A percentile compares a stretch with the other conserved stretches of the same genome.
Conservation (phyloP, 2,329 filamentous ascomycete species). For the Echinosphaeria canescens region DNA sequence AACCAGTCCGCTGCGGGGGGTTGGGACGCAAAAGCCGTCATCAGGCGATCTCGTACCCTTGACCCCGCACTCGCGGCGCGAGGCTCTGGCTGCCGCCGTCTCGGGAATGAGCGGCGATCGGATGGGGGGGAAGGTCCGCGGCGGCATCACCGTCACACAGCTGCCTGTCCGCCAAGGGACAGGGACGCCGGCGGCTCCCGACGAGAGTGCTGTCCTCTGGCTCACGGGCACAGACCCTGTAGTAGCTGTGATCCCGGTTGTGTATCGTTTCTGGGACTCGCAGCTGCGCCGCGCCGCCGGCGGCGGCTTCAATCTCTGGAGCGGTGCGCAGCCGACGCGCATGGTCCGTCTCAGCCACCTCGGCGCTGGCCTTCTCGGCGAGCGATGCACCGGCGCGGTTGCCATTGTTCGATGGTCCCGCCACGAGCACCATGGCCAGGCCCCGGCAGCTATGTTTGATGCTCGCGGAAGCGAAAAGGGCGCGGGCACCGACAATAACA, state of each 20-base stretch:
- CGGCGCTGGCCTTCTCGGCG: constrained; percentile 28
- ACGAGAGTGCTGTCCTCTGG: constrained; percentile 34
- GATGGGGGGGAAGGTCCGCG: constrained; percentile 21
- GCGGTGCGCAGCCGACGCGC: constrained; percentile 26
- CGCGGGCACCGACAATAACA: not conserved
- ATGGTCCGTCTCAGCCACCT: constrained; percentile 34
- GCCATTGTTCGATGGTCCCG: constrained; percentile 16
- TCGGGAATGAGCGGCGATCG: too few species aligned
- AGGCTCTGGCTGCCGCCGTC: constrained; percentile 22
- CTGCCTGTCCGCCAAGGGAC: constrained; percentile 18
- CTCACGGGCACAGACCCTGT: constrained; percentile 29
- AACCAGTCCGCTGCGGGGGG: constrained; percentile 28
- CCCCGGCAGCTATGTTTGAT: constrained; percentile 3
- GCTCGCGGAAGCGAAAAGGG: constrained; percentile 2
- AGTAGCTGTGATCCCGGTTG: constrained; percentile 30
- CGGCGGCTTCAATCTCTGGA: constrained; percentile 31
- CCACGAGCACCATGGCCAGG: constrained; percentile 1
- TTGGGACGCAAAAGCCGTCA: constrained; percentile 12
- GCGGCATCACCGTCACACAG: constrained; percentile 26
- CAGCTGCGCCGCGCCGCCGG: constrained; percentile 27
- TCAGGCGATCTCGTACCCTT: constrained; percentile 35
- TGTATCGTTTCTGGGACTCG: constrained; percentile 36
- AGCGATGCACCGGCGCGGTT: constrained; percentile 28
- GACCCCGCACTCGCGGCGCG: constrained; percentile 37
- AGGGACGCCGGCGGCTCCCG: constrained; percentile 18